Base-by-base conservation (phyloP, 2,329 filamentous ascomycete species). In the Fusarium torulosum region DNA sequence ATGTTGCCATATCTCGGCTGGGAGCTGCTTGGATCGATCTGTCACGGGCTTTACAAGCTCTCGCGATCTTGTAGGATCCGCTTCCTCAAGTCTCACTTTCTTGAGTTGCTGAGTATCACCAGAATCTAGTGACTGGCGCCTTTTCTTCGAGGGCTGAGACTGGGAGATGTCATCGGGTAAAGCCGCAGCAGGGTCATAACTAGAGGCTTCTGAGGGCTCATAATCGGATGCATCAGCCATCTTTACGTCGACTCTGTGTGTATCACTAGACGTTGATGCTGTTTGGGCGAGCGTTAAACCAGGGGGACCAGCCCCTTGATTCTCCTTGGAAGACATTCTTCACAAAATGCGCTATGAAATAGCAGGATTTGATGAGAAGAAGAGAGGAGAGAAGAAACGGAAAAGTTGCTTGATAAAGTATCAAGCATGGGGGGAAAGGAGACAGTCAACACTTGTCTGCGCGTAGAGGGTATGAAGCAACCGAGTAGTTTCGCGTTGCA, bases 1-100 rank as follows among this genome's bases (percentile, higher is more conserved):
- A 74, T 85, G 84, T 74, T 92, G 90, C 90, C 90, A 92, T 73
- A 91, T 80, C 78, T 89, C 86, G 70, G 83, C 81, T 74, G 88
- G 86, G 57, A 90, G 81, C 57, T 74, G 73, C 37, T 57, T 66
- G 53, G 72, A 50, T 37, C 70, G 59, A 62, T 74, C 71, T 43
- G 45, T 37, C n/a, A 33, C 43, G 29, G 53, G 46, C 37, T 14
- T 53, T 49, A 23, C 49, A 46, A 46, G 61, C 59, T 55, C 46
- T 45, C 51, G 53, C 37, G 59, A 52, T 27, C 50, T 40, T 46
- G 33, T 17, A 60, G 38, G 53, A 53, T 56, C 51, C 38, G 58
- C 57, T 46, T 59, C 38, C 41, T 63, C 57, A 53, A 74, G 53
- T 51, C 59, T 72, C 45, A 65, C 54, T 54, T 69, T 74, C 51